These are phyloP conservation scores for Eucalyptus virginea DNA, from an alignment of 345 rosid species.

Conservation along the genomic window DNA sequence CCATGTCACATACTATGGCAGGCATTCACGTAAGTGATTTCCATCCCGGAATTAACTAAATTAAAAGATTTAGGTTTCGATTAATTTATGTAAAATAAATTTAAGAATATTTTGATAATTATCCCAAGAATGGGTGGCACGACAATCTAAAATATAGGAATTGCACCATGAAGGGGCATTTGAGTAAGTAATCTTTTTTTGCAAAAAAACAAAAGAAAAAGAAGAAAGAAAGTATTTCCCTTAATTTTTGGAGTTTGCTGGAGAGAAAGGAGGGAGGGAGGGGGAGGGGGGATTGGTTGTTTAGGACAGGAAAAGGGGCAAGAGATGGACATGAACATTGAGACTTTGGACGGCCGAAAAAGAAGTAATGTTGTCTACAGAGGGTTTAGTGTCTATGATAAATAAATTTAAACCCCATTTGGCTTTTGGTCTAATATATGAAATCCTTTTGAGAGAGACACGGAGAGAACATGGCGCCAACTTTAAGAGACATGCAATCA, in stretches of 20 bases:
- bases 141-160: background rate
- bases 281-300: background rate
- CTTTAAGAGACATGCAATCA: slow-evolving; percentile 17
- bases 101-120: background rate
- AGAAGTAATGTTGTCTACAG: background rate
- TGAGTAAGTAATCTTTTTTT: background rate
- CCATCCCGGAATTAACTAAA: background rate
- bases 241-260: background rate
- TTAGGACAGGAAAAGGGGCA: background rate
- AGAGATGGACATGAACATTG: slow-evolving; percentile 2
- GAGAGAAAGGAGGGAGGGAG: background rate
- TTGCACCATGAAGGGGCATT: background rate
- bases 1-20: rapidly evolving
- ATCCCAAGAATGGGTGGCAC: background rate
- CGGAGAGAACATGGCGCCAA: slow-evolving; percentile 6
- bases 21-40: rapidly evolving
- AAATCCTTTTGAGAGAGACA: background rate
- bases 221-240: background rate
- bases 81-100: background rate
- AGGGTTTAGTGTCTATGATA: background rate
- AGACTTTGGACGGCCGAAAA: slow-evolving; percentile 1
- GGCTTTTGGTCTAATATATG: background rate
- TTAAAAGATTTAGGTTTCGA: background rate
- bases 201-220: background rate
- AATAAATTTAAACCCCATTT: background rate